Evolutionary conservation across 306 rosid genomes (phyloP), one percentile per base, ranked within the genome.

Genomic region (Sindora glabra): DNA sequence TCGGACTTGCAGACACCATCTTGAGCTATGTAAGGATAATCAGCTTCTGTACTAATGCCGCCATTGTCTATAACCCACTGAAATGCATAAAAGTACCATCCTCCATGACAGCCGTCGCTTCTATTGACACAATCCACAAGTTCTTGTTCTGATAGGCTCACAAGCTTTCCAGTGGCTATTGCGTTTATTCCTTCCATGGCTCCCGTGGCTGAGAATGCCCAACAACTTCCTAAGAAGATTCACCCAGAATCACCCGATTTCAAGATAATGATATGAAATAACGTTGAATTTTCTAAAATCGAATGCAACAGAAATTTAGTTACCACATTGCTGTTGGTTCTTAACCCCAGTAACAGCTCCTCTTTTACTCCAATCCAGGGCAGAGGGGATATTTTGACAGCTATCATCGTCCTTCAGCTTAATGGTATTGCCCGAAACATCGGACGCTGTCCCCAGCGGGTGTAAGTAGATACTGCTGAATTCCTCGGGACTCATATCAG

Each of bases 161-260:
- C 41, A 25, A 87, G 95, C 57, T 75, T 67, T 10, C 87, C 78
- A 0, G 71, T 81, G n/a, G 55, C 74, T 48, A 87, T 66, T 37
- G 87, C 76, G 25, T 84, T 86, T 63, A 84, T 37, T 62, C 95
- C 95, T 73, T 87, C 95, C 1, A 84, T 77, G 34, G 87, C 85
- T 48, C 85, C 95, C 0, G 75, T 71, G 5, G 76, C 51, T 3
- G 86, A 75, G 69, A 87, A 87, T 27, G 95, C 77, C 89, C 95
- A 87, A 30, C 86, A 77, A 56, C 92, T 81, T 49, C 80, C 92
- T 87, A 55, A 29, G 24, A 38, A 53, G 26, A 42, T 4, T 12
- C 18, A 11, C 4, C 22, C 16, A 1, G 44, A 15, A 38, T 38
- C 3, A 13, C 5, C 17, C 13, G 3, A 10, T 39, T 11, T 10